These are phyloP conservation scores for Thermothelomyces thermophilus DNA, from an alignment of 2,329 filamentous ascomycete genomes.

Conservation along the genomic window DNA sequence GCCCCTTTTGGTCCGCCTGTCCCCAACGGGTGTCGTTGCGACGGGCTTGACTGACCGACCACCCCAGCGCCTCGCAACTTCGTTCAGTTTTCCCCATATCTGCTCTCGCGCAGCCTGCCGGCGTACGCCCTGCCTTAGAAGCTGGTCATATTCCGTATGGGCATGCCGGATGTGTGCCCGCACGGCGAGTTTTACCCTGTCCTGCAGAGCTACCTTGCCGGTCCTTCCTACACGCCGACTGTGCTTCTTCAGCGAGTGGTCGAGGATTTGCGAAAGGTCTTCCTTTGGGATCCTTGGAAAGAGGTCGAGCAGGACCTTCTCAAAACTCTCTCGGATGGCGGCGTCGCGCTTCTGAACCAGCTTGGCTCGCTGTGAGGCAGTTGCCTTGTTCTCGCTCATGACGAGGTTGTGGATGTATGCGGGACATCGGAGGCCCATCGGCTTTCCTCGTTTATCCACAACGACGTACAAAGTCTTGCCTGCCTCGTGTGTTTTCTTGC, in stretches of 20 bases:
- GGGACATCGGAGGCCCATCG: conserved; percentile 37
- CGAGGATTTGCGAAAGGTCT: conserved; percentile 32
- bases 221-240: conserved; percentile 43
- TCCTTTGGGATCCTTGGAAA: conserved; percentile 37
- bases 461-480: conserved; percentile 34
- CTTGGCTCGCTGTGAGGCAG: conserved; percentile 28
- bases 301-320: conserved; percentile 30
- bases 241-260: conserved; percentile 39
- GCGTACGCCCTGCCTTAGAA: conserved; percentile 25
- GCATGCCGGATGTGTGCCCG: conserved; percentile 43
- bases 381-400: conserved; percentile 27
- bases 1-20: neutral
- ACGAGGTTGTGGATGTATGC: conserved; percentile 28
- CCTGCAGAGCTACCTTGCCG: conserved; percentile 31
- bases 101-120: conserved; percentile 21
- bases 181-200: conserved; percentile 41
- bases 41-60: neutral
- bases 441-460: conserved; percentile 19
- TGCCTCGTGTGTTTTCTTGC: conserved; percentile 31
- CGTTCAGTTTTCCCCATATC: conserved; percentile 17
- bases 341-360: conserved; percentile 32
- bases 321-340: conserved; percentile 29
- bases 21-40: neutral
- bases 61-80: conserved; percentile 23
- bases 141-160: conserved; percentile 41